A percentile compares a stretch with the other conserved stretches of the same genome.
phyloP scores from a whole-genome alignment of 352 stramenopile species.

The Phytophthora pluvialis region DNA sequence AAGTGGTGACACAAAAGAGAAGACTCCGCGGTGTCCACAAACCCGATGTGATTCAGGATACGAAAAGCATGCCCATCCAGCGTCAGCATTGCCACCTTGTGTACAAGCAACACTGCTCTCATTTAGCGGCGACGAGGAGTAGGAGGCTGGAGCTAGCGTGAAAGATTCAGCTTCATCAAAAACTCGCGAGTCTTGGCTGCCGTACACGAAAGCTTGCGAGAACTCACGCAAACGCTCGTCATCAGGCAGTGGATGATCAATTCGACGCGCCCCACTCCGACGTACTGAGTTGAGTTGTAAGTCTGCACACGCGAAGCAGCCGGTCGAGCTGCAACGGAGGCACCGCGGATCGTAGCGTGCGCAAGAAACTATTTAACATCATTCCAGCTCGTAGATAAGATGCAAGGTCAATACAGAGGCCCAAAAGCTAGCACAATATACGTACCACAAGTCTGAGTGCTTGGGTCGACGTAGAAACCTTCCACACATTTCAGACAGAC shows the following conservation, averaged over 20 bases:
- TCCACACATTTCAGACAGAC: slow-evolving; percentile 87
- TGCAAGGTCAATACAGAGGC: not conserved
- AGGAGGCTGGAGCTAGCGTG: slow-evolving; percentile 45
- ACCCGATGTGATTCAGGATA: slow-evolving; percentile 77
- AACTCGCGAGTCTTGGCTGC: slow-evolving; percentile 83
- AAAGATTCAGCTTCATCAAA: slow-evolving; percentile 95
- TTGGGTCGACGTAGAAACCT: slow-evolving; percentile 85
- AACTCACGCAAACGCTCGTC: slow-evolving; percentile 93
- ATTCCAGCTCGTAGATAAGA: not conserved
- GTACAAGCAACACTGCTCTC: slow-evolving; percentile 59
- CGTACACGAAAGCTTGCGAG: slow-evolving; percentile 91
- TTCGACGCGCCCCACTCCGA: slow-evolving; percentile 81
- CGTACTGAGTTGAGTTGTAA: slow-evolving; percentile 91
- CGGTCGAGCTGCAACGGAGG: slow-evolving; percentile 72
- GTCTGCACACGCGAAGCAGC: slow-evolving; percentile 92
- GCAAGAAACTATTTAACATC: slow-evolving; percentile 66
- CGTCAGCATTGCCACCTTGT: slow-evolving; percentile 66
- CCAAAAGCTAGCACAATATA: not conserved
- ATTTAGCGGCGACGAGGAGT: slow-evolving; percentile 45
- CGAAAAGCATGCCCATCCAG: slow-evolving; percentile 67
- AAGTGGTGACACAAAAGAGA: slow-evolving; percentile 87
- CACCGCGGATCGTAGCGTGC: slow-evolving; percentile 92
- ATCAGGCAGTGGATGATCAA: slow-evolving; percentile 73
- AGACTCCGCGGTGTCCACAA: slow-evolving; percentile 91
- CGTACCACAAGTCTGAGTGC: slow-evolving; percentile 74